These are phyloP conservation scores for Auriscalpium microsporum DNA, from an alignment of 768 basidiomycete species.

Conservation along the genomic window DNA sequence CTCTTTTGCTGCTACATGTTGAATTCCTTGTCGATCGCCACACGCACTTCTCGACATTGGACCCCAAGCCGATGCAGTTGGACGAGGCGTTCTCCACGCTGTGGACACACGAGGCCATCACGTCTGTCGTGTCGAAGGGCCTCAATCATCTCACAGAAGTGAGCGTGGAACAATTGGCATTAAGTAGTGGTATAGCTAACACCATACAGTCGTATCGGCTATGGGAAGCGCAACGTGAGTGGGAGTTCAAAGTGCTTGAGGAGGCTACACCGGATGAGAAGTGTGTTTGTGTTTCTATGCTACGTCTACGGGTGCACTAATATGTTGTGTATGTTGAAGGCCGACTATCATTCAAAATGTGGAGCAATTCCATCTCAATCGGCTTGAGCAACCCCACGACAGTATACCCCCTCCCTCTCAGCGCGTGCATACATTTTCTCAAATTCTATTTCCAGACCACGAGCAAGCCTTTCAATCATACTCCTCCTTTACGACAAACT, in stretches of 20 bases:
- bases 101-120: constrained; percentile 53
- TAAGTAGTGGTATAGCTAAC: background rate
- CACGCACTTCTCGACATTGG: constrained; percentile 26
- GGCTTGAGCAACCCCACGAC: constrained; percentile 70
- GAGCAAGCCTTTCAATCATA: constrained; percentile 81
- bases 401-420: constrained; percentile 38
- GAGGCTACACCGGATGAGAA: constrained; percentile 36
- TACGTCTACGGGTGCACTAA: background rate
- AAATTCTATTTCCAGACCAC: constrained; percentile 39
- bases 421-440: background rate
- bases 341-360: constrained; percentile 38
- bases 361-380: constrained; percentile 50
- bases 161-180: constrained; percentile 5
- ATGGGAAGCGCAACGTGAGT: constrained; percentile 67
- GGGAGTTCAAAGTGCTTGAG: constrained; percentile 63
- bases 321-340: constrained; percentile 23
- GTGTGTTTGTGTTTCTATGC: constrained; percentile 22
- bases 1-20: constrained; percentile 60
- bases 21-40: constrained; percentile 44
- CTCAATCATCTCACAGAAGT: constrained; percentile 59
- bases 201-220: constrained; percentile 51
- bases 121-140: constrained; percentile 47
- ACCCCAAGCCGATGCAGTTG: constrained; percentile 38
- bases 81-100: constrained; percentile 51
- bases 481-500: constrained; percentile 80